phyloP scores from a whole-genome alignment of 75 land plant genomes.

The Cryptomeria japonica region DNA sequence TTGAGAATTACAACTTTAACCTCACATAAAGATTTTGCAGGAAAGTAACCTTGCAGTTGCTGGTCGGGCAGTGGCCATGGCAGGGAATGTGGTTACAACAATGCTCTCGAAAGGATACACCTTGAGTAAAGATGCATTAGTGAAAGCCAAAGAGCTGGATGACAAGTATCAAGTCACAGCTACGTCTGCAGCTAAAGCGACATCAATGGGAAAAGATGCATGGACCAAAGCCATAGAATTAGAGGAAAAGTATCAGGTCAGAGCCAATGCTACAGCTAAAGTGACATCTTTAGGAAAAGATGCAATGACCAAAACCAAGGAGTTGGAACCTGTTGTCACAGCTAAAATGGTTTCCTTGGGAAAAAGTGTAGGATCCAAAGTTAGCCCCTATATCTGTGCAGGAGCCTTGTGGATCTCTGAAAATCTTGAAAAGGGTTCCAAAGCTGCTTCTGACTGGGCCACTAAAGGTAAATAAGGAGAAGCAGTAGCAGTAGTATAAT shows the following conservation, averaged over 20 bases:
- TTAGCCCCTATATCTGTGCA: not conserved
- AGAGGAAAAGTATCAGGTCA: not conserved
- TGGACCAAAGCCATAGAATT: not conserved
- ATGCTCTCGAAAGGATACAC: conserved; percentile 6
- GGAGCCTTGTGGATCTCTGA: not conserved
- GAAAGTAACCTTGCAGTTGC: not conserved
- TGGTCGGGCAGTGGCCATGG: not conserved
- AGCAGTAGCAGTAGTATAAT: not conserved
- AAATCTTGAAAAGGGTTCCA: not conserved
- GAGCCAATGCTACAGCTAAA: not conserved
- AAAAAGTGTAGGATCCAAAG: not conserved
- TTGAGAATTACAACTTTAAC: not conserved
- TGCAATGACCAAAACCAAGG: not conserved
- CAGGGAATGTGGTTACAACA: not conserved
- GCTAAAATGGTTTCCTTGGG: not conserved
- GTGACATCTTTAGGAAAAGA: not conserved
- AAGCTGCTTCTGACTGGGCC: not conserved
- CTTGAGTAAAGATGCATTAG: not conserved
- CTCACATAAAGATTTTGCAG: conserved; percentile 1
- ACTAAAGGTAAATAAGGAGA: not conserved
- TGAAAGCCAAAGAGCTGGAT: not conserved
- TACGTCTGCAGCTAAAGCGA: not conserved
- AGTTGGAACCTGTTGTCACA: not conserved
- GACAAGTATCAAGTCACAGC: not conserved
- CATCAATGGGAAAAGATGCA: not conserved